A percentile compares a stretch with the other conserved stretches of the same genome.
phyloP scores from a whole-genome alignment of 1,139 yeast species.

The Lodderomyces parapsilosis region DNA sequence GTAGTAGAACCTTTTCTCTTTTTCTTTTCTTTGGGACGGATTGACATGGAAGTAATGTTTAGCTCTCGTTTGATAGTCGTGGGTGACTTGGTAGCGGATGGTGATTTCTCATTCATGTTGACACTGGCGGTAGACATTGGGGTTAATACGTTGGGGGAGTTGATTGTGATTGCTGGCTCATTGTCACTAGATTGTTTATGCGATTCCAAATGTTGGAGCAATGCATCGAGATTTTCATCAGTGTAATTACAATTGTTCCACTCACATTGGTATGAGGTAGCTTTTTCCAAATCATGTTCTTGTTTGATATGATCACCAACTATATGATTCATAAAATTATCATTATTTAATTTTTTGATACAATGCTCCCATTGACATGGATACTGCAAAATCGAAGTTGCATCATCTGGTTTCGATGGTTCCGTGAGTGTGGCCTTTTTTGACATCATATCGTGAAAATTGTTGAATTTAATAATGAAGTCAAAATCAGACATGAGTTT shows the following conservation, averaged over 20 bases:
- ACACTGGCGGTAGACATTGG: conserved; percentile 16
- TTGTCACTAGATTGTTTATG: conserved; percentile 36
- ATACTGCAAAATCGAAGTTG: conserved; percentile 6
- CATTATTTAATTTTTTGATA: conserved; percentile 36
- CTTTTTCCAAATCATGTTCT: conserved; percentile 17
- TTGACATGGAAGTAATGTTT: conserved; percentile 36
- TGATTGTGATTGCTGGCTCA: conserved; percentile 5
- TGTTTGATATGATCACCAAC: conserved; percentile 53
- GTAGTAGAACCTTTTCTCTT: conserved; percentile 9
- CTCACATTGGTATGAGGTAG: conserved; percentile 51
- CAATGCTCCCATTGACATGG: conserved; percentile 63
- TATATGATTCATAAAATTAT: conserved; percentile 56
- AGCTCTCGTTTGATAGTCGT: conserved; percentile 10
- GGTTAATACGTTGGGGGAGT: conserved; percentile 13
- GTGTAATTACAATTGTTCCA: conserved; percentile 69
- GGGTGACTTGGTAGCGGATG: not conserved
- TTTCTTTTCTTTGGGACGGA: conserved; percentile 27
- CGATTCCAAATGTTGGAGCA: conserved; percentile 60
- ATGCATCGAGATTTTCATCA: conserved; percentile 48
- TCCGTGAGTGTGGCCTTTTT: not conserved
- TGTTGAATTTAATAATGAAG: conserved; percentile 43
- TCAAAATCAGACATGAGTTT: conserved; percentile 37
- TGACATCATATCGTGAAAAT: conserved; percentile 20
- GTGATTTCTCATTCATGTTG: conserved; percentile 1
- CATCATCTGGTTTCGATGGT: not conserved